Conservation (phyloP, 2,329 filamentous ascomycete species). For the Sclerotinia subarctica region DNA sequence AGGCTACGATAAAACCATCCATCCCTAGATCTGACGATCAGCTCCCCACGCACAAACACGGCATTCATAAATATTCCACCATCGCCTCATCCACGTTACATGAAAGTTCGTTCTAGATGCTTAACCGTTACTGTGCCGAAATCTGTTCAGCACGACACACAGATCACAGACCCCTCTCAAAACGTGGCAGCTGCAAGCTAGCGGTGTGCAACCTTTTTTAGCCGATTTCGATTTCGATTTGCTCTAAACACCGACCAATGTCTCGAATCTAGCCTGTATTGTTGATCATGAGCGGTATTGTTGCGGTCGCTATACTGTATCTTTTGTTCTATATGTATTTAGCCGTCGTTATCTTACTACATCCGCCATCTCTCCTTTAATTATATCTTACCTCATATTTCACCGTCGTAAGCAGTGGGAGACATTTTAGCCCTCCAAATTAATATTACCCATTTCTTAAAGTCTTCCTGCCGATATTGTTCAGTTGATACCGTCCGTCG, state of each 20-base stretch:
- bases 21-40: neutral
- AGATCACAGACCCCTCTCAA: neutral
- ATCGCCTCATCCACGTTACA: neutral
- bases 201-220: neutral
- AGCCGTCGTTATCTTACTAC: too few species aligned
- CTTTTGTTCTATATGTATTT: neutral
- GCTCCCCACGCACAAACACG: neutral
- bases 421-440: neutral
- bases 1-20: neutral
- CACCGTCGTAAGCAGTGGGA: neutral
- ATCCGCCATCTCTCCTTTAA: too few species aligned
- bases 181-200: neutral
- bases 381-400: too few species aligned
- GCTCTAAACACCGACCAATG: neutral
- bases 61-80: conserved; percentile 1
- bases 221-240: neutral
- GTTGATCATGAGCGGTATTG: neutral
- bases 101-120: neutral
- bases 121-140: neutral
- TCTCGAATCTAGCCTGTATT: neutral
- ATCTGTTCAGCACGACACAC: neutral
- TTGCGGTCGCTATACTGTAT: neutral
- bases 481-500: neutral
- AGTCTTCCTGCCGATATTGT: neutral
- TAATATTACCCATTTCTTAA: neutral